A percentile compares a stretch with the other conserved stretches of the same genome.
These are phyloP conservation scores for Galerina sulciceps DNA, from an alignment of 768 basidiomycete species.

Conservation along the genomic window DNA sequence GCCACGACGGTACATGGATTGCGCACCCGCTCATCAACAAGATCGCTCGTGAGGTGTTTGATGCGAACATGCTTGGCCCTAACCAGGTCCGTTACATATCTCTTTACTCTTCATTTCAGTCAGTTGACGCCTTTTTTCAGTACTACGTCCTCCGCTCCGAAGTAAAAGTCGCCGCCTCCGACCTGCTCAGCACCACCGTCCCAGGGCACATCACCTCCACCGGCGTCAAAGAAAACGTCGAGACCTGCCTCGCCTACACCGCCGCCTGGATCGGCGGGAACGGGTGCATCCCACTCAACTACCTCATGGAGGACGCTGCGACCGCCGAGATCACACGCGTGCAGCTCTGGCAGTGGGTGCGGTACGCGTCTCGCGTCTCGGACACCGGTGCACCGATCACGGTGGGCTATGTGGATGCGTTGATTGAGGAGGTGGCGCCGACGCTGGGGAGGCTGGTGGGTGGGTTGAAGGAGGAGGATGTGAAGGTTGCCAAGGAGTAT, in stretches of 20 bases:
- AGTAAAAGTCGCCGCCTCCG: constrained; percentile 83
- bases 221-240: constrained; percentile 88
- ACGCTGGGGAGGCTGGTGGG: constrained; percentile 67
- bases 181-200: constrained; percentile 81
- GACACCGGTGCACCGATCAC: constrained; percentile 68
- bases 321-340: constrained; percentile 98
- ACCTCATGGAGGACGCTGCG: constrained; percentile 97
- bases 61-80: constrained; percentile 94
- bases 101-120: constrained; percentile 2
- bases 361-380: constrained; percentile 68
- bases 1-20: constrained; percentile 99
- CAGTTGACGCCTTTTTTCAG: too few species aligned
- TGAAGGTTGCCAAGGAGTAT: constrained; percentile 78
- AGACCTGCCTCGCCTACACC: constrained; percentile 88
- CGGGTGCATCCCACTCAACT: constrained; percentile 96
- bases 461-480: constrained; percentile 70
- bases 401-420: constrained; percentile 48
- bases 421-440: constrained; percentile 73
- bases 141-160: constrained; percentile 94
- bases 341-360: constrained; percentile 98
- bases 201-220: constrained; percentile 88
- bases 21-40: constrained; percentile 95
- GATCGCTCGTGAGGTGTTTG: constrained; percentile 89
- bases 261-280: constrained; percentile 97
- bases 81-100: constrained; percentile 87